Conservation (phyloP, 202 grass and related monocot species). For the Setaria viridis region DNA sequence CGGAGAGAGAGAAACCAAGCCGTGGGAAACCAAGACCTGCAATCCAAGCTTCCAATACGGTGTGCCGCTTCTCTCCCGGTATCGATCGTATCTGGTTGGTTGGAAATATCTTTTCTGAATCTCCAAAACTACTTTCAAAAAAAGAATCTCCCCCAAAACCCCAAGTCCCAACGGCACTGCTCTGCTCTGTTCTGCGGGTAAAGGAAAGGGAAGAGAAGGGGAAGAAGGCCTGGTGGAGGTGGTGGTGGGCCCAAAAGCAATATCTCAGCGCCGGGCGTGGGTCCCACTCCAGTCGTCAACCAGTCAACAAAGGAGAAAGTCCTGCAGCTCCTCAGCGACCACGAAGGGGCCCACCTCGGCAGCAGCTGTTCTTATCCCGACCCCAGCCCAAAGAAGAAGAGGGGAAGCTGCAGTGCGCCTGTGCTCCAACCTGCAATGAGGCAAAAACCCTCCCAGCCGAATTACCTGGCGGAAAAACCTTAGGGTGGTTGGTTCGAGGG, state of each 20-base stretch:
- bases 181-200: not conserved
- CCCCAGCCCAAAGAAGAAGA: not conserved
- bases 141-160: too few species aligned
- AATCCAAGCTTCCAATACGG: not conserved
- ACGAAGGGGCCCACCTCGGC: not conserved
- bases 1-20: not conserved
- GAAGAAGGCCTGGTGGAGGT: too few species aligned
- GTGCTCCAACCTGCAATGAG: not conserved
- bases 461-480: too few species aligned
- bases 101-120: not conserved
- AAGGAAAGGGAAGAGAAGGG: not conserved
- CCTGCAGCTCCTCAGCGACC: not conserved
- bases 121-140: too few species aligned
- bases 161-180: not conserved
- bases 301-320: not conserved
- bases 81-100: not conserved
- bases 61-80: not conserved
- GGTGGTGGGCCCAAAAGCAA: not conserved
- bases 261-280: not conserved
- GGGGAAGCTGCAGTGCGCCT: not conserved
- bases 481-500: too few species aligned
- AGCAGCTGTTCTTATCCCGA: not conserved
- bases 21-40: not conserved
- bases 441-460: not conserved
- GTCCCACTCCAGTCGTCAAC: not conserved